Base-by-base conservation (phyloP, 371 early-diverging fungal genomes). In the Syncephalastrum sp. region DNA sequence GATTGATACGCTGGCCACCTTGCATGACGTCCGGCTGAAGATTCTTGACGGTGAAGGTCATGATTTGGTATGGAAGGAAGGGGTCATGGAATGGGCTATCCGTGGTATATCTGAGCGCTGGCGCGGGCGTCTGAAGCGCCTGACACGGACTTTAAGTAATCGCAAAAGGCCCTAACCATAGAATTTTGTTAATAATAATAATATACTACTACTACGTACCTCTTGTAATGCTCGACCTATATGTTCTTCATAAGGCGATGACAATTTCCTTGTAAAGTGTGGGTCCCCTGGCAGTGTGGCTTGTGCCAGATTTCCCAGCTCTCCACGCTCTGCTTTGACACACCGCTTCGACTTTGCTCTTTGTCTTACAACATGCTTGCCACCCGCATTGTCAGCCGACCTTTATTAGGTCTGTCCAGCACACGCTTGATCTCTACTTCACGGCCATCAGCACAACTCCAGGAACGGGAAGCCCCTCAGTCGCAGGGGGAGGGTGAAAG, bases 11-110 rank as follows among this genome's bases (percentile, higher is more conserved):
- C 54, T 79, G 4, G 80, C 77, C 0, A 79, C 61, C 47, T 51
- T 79, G 44, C 61, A 57, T 17, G 80, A 79, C 57, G 57, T 79
- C 10, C 56, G 75, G 3, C 50, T 79, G 15, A 76, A 76, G 54
- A 74, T 79, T 23, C 46, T 79, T 25, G 80, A 79, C 43, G 75
- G 77, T 6, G 80, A 79, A 60, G 73, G 72, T 0, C 80, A 79
- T 66, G 77, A 76, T 61, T 50, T 79, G 14, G 75, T 79, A 19
- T 79, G 80, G 80, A 79, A 79, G 45, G 80, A 79, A 66, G 80
- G 80, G 8, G 80, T 79, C 8, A 73, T 79, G 72, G 77, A 72
- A 54, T 79, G 77, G 77, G 71, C 80, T 14, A 61, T 79, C 25
- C 65, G 77, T 27, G 77, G 77, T 25, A 67, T 76, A 33, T 54